These are phyloP conservation scores for Zygosaccharomyces pseudobailii DNA, from an alignment of 1,139 yeast species.

Conservation along the genomic window DNA sequence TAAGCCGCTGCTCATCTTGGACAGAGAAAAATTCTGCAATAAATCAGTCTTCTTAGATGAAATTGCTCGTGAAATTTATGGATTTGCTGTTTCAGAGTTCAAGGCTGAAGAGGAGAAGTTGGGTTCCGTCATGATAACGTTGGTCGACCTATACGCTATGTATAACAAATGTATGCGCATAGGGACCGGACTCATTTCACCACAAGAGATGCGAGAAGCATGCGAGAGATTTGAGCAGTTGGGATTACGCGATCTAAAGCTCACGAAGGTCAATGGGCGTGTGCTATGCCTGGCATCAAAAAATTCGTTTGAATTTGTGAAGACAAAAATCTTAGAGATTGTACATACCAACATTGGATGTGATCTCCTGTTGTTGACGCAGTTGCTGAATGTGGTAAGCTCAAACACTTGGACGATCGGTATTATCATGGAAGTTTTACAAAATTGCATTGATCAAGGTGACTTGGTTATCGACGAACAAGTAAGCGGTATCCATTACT, in stretches of 20 bases:
- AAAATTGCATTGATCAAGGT: conserved; percentile 54
- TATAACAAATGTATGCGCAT: conserved; percentile 54
- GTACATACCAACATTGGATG: conserved; percentile 31
- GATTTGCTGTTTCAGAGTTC: conserved; percentile 42
- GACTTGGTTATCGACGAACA: conserved; percentile 59
- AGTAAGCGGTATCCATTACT: conserved; percentile 31
- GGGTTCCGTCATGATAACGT: conserved; percentile 52
- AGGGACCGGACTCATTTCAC: conserved; percentile 56
- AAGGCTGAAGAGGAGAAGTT: conserved; percentile 34
- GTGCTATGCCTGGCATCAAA: conserved; percentile 36
- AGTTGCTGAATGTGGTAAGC: conserved; percentile 30
- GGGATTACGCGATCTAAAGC: conserved; percentile 41
- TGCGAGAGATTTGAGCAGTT: conserved; percentile 45
- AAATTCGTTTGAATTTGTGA: conserved; percentile 39
- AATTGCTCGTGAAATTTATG: conserved; percentile 53
- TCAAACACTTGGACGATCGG: conserved; percentile 65
- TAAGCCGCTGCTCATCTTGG: conserved; percentile 29
- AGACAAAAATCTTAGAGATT: conserved; percentile 31
- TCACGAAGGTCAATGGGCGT: conserved; percentile 42
- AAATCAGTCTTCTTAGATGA: conserved; percentile 35
- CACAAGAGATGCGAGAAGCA: conserved; percentile 51
- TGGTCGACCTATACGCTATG: conserved; percentile 55
- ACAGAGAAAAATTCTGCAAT: conserved; percentile 35
- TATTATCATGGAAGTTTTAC: conserved; percentile 64
- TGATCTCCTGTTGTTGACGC: conserved; percentile 27